Percentiles rank a stretch among this genome's conserved stretches.
Evolutionary conservation across 306 rosid genomes (phyloP).

Genomic region (Cucurbita ficifolia): DNA sequence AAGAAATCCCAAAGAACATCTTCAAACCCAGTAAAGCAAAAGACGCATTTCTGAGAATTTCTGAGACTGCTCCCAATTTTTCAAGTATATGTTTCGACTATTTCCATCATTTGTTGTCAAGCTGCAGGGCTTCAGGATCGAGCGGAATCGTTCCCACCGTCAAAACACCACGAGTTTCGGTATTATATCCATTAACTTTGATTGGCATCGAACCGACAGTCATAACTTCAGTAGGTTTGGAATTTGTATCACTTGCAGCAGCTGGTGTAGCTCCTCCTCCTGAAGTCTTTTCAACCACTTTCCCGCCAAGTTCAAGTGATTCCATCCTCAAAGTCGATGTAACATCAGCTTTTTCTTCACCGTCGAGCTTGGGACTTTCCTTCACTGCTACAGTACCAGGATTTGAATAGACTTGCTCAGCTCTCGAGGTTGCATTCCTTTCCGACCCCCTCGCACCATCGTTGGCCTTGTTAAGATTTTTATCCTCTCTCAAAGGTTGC

Average conservation of each 20-base stretch:
- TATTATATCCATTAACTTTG: constrained; percentile 40
- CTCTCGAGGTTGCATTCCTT: constrained; percentile 13
- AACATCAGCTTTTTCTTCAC: constrained; percentile 17
- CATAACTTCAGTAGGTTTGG: constrained; percentile 27
- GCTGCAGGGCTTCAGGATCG: constrained; percentile 40
- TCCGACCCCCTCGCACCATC: constrained; percentile 17
- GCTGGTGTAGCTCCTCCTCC: neutral
- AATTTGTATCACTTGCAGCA: constrained; percentile 9
- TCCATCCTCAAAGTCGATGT: constrained; percentile 48
- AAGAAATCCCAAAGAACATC: neutral
- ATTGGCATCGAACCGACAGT: constrained; percentile 68
- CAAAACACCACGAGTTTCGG: constrained; percentile 29
- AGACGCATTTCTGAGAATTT: neutral
- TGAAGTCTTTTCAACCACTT: constrained; percentile 25
- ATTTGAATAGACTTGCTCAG: constrained; percentile 22
- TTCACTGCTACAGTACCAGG: constrained; percentile 11
- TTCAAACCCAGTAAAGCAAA: neutral
- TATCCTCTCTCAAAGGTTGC: constrained; percentile 19
- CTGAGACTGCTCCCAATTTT: neutral
- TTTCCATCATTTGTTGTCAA: constrained; percentile 14
- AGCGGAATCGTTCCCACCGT: constrained; percentile 71
- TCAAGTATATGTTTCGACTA: neutral
- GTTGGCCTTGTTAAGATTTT: constrained; percentile 15
- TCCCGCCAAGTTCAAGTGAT: constrained; percentile 40
- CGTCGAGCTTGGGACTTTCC: constrained; percentile 16